Evolutionary conservation across 1,284 basidiomycete genomes (phyloP).

Genomic region (Cutaneotrichosporon cutaneum): DNA sequence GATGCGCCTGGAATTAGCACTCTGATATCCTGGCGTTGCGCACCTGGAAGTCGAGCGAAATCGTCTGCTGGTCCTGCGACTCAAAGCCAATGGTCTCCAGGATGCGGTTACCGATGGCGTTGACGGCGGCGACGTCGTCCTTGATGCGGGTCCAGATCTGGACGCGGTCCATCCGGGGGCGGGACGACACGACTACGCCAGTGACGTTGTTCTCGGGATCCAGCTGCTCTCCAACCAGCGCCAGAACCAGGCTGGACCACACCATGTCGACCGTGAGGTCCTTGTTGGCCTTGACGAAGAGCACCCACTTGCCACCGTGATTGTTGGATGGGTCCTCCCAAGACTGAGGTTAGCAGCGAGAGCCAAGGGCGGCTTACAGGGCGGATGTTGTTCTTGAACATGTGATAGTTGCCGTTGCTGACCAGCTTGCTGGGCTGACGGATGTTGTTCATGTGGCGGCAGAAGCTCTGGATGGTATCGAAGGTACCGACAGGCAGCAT

Average conservation of each 20-base stretch:
- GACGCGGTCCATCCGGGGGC: slow-evolving; percentile 83
- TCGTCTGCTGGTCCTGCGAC: slow-evolving; percentile 64
- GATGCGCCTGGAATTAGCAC: slow-evolving; percentile 10
- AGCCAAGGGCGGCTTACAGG: slow-evolving; percentile 33
- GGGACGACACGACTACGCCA: slow-evolving; percentile 82
- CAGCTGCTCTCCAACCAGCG: slow-evolving; percentile 82
- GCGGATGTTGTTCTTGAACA: slow-evolving; percentile 69
- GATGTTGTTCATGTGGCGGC: slow-evolving; percentile 91
- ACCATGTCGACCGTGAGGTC: slow-evolving; percentile 72
- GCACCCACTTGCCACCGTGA: slow-evolving; percentile 87
- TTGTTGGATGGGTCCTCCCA: slow-evolving; percentile 94
- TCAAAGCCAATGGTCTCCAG: slow-evolving; percentile 64
- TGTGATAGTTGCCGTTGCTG: slow-evolving; percentile 85
- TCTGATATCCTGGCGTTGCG: slow-evolving; percentile 6
- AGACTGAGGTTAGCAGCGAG: slow-evolving; percentile 61
- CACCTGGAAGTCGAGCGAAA: slow-evolving; percentile 87
- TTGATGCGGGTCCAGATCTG: slow-evolving; percentile 83
- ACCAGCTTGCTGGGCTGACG: slow-evolving; percentile 84
- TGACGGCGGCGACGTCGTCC: slow-evolving; percentile 73
- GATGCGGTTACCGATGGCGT: slow-evolving; percentile 75
- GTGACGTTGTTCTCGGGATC: slow-evolving; percentile 81
- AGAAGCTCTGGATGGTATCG: slow-evolving; percentile 81
- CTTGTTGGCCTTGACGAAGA: slow-evolving; percentile 78
- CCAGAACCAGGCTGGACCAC: slow-evolving; percentile 89
- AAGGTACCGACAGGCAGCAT: slow-evolving; percentile 75